Conservation (phyloP, 208 protist genomes). For the Leptomonas seymouri region DNA sequence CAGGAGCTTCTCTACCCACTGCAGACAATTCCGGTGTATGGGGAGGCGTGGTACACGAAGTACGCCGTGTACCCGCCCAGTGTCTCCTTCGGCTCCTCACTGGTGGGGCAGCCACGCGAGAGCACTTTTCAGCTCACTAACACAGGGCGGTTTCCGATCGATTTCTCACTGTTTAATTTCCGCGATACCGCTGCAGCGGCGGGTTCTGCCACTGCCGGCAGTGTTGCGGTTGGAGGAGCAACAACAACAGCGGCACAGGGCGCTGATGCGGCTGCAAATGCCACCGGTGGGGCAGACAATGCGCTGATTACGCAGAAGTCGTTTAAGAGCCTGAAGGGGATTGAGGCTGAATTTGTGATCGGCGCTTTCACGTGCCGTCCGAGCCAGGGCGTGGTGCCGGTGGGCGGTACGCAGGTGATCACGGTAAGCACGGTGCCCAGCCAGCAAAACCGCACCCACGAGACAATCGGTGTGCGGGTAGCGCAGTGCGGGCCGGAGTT, state of each 20-base stretch:
- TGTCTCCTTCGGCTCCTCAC: slow-evolving; percentile 96
- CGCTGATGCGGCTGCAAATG: neutral
- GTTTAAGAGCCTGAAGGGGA: slow-evolving; percentile 17
- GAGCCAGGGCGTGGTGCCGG: slow-evolving; percentile 58
- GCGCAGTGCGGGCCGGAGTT: slow-evolving; percentile 85
- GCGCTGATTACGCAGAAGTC: neutral
- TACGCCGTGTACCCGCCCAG: slow-evolving; percentile 90
- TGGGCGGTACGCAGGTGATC: slow-evolving; percentile 59
- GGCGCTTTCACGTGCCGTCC: slow-evolving; percentile 86
- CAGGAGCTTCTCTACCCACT: slow-evolving; percentile 88
- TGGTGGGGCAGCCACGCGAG: slow-evolving; percentile 82
- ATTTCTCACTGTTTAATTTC: slow-evolving; percentile 83
- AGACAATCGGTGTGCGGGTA: slow-evolving; percentile 92
- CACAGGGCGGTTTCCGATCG: slow-evolving; percentile 84
- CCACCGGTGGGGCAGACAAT: slow-evolving; percentile 4
- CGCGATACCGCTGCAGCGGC: slow-evolving; percentile 34
- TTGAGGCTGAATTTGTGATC: slow-evolving; percentile 51
- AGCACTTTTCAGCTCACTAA: slow-evolving; percentile 91
- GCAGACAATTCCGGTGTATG: slow-evolving; percentile 76
- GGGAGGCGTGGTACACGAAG: slow-evolving; percentile 90
- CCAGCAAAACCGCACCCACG: slow-evolving; percentile 50
- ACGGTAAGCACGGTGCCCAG: slow-evolving; percentile 82
- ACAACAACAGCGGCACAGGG: neutral
- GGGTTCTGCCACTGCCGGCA: neutral
- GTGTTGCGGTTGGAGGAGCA: neutral